phyloP scores from a whole-genome alignment of 2,329 filamentous ascomycete genomes.

The Epichloe glyceriae region DNA sequence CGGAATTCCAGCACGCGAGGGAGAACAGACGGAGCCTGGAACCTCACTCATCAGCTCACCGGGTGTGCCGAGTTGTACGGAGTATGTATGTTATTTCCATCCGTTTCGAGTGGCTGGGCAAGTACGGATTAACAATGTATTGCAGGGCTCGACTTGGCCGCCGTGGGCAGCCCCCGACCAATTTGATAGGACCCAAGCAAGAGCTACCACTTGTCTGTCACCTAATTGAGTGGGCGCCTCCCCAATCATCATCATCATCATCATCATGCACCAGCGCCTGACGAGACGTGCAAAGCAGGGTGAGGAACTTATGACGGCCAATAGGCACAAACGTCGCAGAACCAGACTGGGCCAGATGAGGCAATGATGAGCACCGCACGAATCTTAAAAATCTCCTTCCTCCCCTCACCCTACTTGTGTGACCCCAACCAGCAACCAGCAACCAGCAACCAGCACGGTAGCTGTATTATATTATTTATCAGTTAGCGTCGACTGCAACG shows the following conservation, averaged over 20 bases:
- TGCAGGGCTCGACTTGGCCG: no score
- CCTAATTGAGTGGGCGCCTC: constrained; percentile 2
- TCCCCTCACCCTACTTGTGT: not conserved
- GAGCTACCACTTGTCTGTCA: constrained; percentile 9
- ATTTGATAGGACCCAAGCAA: constrained; percentile 3
- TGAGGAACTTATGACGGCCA: not conserved
- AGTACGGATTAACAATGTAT: no score
- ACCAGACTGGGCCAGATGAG: no score
- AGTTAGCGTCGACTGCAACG: not conserved
- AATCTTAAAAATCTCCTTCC: not conserved
- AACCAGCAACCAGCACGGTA: not conserved
- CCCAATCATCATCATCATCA: not conserved
- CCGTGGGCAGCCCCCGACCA: not conserved
- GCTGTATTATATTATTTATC: not conserved
- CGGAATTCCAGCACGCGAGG: no score
- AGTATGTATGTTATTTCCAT: no score
- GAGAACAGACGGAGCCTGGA: no score
- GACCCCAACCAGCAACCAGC: no score
- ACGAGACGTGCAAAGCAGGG: not conserved
- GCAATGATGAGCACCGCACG: no score
- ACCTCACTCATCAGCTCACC: no score
- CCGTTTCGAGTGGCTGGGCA: not conserved
- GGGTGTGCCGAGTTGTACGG: no score
- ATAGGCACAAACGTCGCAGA: no score
- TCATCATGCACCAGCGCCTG: constrained; percentile 2